Percentiles rank a stretch among this genome's conserved stretches.
phyloP scores from a whole-genome alignment of 1,284 basidiomycete genomes.

The Ceratorhiza oryzae-sativae region DNA sequence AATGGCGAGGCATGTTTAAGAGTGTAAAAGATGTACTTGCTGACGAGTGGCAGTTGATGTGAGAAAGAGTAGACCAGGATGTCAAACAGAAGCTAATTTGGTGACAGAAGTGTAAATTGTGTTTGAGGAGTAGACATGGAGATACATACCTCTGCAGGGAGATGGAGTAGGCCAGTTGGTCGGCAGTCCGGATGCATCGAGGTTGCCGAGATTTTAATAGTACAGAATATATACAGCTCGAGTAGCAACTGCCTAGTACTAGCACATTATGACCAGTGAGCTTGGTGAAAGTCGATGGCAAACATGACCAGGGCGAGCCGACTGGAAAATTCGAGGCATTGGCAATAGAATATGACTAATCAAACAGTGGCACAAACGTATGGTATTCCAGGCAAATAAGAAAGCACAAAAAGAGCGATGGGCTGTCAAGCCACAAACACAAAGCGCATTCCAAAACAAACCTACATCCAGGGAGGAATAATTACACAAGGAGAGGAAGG shows the following conservation, averaged over 20 bases:
- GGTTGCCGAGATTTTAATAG: background rate
- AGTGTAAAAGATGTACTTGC: conserved; percentile 25
- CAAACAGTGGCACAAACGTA: background rate
- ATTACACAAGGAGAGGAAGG: background rate
- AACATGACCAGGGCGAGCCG: background rate
- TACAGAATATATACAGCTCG: conserved; percentile 29
- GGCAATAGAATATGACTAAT: conserved; percentile 22
- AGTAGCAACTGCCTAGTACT: background rate
- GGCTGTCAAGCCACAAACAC: conserved; percentile 5
- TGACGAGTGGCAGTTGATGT: conserved; percentile 16
- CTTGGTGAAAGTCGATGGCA: conserved; percentile 1
- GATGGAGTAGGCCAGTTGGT: conserved; percentile 28
- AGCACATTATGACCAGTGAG: conserved; percentile 10
- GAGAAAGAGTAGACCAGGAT: conserved; percentile 15
- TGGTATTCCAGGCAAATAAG: conserved; percentile 15
- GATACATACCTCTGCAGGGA: conserved; percentile 26
- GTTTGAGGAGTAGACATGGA: background rate
- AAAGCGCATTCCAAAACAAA: conserved; percentile 10
- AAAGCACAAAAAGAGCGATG: conserved; percentile 18
- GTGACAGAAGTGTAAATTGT: background rate
- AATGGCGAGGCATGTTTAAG: conserved; percentile 31
- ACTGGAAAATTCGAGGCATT: background rate
- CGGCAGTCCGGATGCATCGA: background rate
- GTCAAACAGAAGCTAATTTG: conserved; percentile 32
- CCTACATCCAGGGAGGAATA: conserved; percentile 23